Percentiles rank a stretch among this genome's conserved stretches.
phyloP scores from a whole-genome alignment of 2,329 filamentous ascomycete genomes.

The Ilyonectria robusta region DNA sequence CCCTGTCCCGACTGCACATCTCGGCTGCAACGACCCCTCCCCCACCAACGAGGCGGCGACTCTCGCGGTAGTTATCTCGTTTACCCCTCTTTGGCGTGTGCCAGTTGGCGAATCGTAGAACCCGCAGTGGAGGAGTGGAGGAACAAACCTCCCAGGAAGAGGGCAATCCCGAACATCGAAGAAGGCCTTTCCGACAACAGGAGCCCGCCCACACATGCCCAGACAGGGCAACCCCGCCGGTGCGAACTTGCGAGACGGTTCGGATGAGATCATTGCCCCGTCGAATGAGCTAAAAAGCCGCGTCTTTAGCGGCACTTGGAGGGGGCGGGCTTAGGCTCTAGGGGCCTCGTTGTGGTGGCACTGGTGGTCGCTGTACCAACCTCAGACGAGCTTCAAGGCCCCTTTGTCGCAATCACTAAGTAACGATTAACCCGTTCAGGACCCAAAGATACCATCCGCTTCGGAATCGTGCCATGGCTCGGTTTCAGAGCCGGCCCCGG shows the following conservation, averaged over 20 bases:
- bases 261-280: slow-evolving; percentile 43
- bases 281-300: slow-evolving; percentile 38
- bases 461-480: neutral
- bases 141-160: neutral
- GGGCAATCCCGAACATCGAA: neutral
- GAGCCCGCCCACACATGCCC: neutral
- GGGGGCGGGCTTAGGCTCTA: too few relatives aligned
- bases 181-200: neutral
- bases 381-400: neutral
- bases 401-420: neutral
- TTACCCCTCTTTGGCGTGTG: too few relatives aligned
- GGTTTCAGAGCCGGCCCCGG: neutral
- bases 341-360: neutral
- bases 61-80: too few relatives aligned
- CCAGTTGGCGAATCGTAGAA: neutral
- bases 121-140: neutral
- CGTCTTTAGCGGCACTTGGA: slow-evolving; percentile 17
- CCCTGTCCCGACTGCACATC: neutral
- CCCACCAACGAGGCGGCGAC: slow-evolving; percentile 17
- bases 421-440: neutral
- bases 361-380: neutral
- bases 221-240: neutral
- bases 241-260: neutral
- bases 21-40: neutral
- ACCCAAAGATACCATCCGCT: neutral